Conservation (phyloP, 441 rosid species). For the Pelargonium citronellum region DNA sequence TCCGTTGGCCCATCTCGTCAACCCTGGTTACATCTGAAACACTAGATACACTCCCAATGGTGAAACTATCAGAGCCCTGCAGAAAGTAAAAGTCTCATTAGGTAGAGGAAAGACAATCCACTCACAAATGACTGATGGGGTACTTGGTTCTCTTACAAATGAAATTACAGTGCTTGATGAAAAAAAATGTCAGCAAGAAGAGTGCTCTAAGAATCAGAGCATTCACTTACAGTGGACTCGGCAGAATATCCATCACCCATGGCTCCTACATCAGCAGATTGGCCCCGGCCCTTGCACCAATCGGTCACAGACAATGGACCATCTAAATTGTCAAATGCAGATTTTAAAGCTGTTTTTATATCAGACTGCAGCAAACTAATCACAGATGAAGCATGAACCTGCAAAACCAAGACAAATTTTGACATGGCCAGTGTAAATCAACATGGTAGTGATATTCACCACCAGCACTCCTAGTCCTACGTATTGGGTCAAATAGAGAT, state of each 20-base stretch:
- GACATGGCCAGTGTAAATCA: conserved; percentile 11
- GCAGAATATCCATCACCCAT: conserved; percentile 64
- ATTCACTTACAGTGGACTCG: conserved; percentile 69
- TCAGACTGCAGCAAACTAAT: conserved; percentile 88
- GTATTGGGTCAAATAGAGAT: neutral
- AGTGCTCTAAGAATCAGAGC: conserved; percentile 54
- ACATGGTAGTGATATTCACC: neutral
- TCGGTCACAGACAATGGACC: conserved; percentile 90
- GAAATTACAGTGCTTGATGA: conserved; percentile 25
- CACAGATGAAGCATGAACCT: conserved; percentile 85
- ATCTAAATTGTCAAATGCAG: conserved; percentile 80
- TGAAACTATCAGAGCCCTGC: conserved; percentile 22
- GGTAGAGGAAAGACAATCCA: conserved; percentile 43
- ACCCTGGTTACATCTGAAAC: conserved; percentile 59
- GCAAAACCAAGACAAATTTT: conserved; percentile 28
- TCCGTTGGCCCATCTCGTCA: conserved; percentile 66
- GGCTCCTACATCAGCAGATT: conserved; percentile 49
- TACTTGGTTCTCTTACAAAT: conserved; percentile 55
- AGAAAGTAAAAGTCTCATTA: conserved; percentile 22
- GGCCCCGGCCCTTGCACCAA: conserved; percentile 95
- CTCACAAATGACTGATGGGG: conserved; percentile 55
- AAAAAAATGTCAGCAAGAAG: too few species aligned
- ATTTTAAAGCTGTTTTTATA: conserved; percentile 79
- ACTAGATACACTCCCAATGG: conserved; percentile 34
- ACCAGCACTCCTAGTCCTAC: neutral